phyloP scores from a whole-genome alignment of 441 rosid species.

The Bruguiera hainesii region DNA sequence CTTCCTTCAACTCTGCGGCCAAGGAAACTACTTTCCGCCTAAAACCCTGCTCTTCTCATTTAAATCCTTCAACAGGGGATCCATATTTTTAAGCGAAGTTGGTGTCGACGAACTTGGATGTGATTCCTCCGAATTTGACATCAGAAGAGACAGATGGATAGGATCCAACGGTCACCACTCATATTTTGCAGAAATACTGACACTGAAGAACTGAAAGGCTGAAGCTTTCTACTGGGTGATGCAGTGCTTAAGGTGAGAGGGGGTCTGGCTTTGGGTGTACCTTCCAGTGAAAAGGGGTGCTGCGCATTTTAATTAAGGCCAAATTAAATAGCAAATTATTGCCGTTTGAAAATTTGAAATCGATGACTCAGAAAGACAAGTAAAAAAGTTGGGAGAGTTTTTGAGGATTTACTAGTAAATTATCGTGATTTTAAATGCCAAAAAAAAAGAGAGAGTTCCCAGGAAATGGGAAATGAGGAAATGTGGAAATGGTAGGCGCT shows the following conservation, averaged over 20 bases:
- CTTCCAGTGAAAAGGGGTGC: conserved; percentile 24
- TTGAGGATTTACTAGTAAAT: neutral
- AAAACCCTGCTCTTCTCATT: conserved; percentile 89
- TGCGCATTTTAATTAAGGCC: conserved; percentile 35
- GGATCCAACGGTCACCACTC: conserved; percentile 11
- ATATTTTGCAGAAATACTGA: conserved; percentile 13
- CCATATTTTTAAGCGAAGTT: conserved; percentile 46
- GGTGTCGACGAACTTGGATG: conserved; percentile 21
- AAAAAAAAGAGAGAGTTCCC: no score
- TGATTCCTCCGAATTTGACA: conserved; percentile 41
- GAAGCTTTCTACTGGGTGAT: conserved; percentile 10
- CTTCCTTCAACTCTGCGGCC: conserved; percentile 80
- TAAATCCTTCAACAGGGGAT: conserved; percentile 80
- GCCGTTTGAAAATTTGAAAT: neutral
- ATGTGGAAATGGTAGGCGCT: no score
- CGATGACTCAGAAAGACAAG: conserved; percentile 18
- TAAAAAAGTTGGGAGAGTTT: neutral
- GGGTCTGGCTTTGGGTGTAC: conserved; percentile 9
- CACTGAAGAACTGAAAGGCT: conserved; percentile 9
- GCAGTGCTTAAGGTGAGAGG: conserved; percentile 22
- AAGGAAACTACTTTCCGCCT: conserved; percentile 80
- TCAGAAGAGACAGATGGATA: conserved; percentile 19
- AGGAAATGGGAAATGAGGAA: no score
- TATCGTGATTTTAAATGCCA: no score
- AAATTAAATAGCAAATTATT: no score